Percentiles rank a stretch among this genome's conserved stretches.
Conservation (phyloP, 495 filamentous ascomycete species). For the Massariosphaeria phaeospora region DNA sequence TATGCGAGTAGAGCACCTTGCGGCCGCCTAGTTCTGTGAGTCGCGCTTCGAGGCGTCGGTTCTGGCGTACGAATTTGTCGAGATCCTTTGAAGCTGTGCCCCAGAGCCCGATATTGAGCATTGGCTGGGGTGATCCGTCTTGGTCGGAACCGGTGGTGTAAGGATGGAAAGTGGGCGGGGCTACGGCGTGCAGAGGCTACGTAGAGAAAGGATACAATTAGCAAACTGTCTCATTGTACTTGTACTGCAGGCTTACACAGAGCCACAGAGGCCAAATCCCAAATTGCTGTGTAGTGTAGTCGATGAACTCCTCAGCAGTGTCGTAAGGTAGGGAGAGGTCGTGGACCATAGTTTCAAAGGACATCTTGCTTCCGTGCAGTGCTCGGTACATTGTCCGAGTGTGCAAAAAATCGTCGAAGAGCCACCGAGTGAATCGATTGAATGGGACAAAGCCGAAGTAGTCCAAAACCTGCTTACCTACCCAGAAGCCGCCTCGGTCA, state of each 20-base stretch:
- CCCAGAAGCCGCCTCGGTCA: conserved; percentile 59
- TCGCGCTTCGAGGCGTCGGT: conserved; percentile 60
- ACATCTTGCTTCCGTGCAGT: conserved; percentile 49
- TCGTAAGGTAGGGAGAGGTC: conserved; percentile 52
- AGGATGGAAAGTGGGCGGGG: conserved; percentile 49
- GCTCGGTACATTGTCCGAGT: conserved; percentile 60
- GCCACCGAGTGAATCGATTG: conserved; percentile 50
- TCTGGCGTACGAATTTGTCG: conserved; percentile 49
- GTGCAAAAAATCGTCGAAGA: conserved; percentile 59
- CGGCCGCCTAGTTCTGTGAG: conserved; percentile 61
- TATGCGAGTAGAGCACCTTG: conserved; percentile 56
- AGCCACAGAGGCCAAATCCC: conserved; percentile 57
- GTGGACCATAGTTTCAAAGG: conserved; percentile 49
- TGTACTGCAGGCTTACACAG: conserved; percentile 47
- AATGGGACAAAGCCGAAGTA: conserved; percentile 56
- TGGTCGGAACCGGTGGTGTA: conserved; percentile 28
- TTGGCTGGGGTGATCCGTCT: conserved; percentile 30
- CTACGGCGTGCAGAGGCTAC: conserved; percentile 41
- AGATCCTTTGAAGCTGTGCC: conserved; percentile 39
- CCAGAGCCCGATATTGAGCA: conserved; percentile 58
- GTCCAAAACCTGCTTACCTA: conserved; percentile 50
- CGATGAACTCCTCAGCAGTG: conserved; percentile 46
- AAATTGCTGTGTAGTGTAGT: conserved; percentile 45
- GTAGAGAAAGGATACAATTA: too few relatives aligned
- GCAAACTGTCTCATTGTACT: too few relatives aligned